phyloP scores from a whole-genome alignment of 2,329 filamentous ascomycete species.

The Coleophoma crateriformis region DNA sequence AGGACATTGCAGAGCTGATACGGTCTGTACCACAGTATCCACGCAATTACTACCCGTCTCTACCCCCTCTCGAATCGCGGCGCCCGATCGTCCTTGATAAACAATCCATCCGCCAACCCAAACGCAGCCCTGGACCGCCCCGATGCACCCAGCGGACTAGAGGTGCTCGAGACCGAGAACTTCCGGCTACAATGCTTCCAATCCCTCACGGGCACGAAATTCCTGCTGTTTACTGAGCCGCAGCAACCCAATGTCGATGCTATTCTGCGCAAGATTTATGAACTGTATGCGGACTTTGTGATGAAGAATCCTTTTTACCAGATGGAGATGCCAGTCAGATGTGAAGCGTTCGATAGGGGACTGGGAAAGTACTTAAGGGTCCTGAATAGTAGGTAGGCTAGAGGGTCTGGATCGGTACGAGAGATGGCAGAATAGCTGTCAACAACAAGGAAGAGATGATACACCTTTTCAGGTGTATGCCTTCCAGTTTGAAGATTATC shows the following conservation, averaged over 20 bases:
- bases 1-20: constrained; percentile 1
- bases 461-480: too few relatives aligned
- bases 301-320: constrained; percentile 99
- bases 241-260: constrained; percentile 69
- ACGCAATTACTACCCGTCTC: constrained; percentile 62
- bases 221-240: constrained; percentile 88
- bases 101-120: constrained; percentile 40
- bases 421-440: not conserved
- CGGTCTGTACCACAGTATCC: constrained; percentile 41
- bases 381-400: constrained; percentile 50
- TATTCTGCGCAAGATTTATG: constrained; percentile 81
- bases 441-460: too few relatives aligned
- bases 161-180: constrained; percentile 88
- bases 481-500: too few relatives aligned
- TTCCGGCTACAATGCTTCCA: constrained; percentile 96
- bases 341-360: constrained; percentile 90
- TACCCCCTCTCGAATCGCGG: constrained; percentile 52
- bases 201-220: constrained; percentile 91
- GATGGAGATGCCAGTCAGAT: constrained; percentile 93
- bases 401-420: constrained; percentile 30
- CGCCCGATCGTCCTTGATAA: constrained; percentile 47
- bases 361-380: constrained; percentile 74
- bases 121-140: constrained; percentile 36
- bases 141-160: constrained; percentile 70
- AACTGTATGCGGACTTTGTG: constrained; percentile 92